phyloP scores from a whole-genome alignment of 352 stramenopile species.

The Globisporangium okanoganense region DNA sequence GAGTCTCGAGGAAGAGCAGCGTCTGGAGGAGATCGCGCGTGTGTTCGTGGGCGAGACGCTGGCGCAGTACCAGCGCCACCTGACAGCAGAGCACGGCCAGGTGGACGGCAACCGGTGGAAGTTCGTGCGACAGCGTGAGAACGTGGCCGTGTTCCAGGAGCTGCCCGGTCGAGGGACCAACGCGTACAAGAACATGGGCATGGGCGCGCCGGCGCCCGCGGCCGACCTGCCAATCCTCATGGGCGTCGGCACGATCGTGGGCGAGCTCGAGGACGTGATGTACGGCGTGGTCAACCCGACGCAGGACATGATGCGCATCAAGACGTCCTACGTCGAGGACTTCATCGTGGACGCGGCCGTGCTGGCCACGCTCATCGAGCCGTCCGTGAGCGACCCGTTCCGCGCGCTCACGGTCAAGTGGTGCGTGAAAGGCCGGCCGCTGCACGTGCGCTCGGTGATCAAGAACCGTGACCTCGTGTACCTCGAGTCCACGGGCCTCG shows the following conservation, averaged over 20 bases:
- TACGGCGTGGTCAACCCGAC: constrained; percentile 35
- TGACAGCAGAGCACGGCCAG: constrained; percentile 2
- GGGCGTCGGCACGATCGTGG: constrained; percentile 30
- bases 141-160: constrained; percentile 16
- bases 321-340: constrained; percentile 35
- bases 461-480: constrained; percentile 66
- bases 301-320: constrained; percentile 30
- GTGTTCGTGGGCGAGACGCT: constrained; percentile 17
- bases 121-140: constrained; percentile 14
- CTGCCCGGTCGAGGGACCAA: not conserved
- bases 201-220: constrained; percentile 1
- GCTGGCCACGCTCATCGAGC: constrained; percentile 13
- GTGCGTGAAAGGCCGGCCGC: constrained; percentile 41
- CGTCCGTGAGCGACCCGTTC: constrained; percentile 9
- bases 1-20: constrained; percentile 10
- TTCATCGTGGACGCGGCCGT: constrained; percentile 11
- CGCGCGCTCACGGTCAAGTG: constrained; percentile 36
- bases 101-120: constrained; percentile 14
- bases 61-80: constrained; percentile 14
- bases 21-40: constrained; percentile 6
- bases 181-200: constrained; percentile 15
- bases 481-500: constrained; percentile 53
- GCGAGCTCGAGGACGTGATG: constrained; percentile 40
- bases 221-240: constrained; percentile 17
- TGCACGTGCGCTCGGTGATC: constrained; percentile 38